Base-by-base conservation (phyloP, 1,284 basidiomycete species). In the Schizophyllum amplum region DNA sequence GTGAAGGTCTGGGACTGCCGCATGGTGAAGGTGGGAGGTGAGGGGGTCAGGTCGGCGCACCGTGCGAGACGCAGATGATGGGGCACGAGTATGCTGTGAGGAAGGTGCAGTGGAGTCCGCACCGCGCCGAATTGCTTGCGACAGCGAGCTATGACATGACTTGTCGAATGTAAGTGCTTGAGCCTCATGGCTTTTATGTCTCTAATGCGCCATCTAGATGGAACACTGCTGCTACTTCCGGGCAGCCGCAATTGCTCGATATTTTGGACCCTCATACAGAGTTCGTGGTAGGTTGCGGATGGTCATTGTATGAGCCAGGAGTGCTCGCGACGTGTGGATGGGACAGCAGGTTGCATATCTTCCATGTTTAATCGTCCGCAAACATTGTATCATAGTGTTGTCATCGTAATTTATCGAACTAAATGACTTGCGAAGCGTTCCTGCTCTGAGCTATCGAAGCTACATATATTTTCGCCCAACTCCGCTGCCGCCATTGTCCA, bases 121-220 rank as follows among this genome's bases (percentile, higher is more conserved):
- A 80, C 68, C 73, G 80, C n/a, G 73, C 87, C 1, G 86, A 92
- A 63, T 66, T 94, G 7, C 72, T 98, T 23, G 90, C 91, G 0
- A 90, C 83, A 54, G 90, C 89, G 21, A 88, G 90, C 62, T 99
- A 98, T 71, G 96, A 99, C 69, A 99, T 98, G 96, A 93, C 92
- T 1, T 94, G 90, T 69, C 78, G 92, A 70, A 78, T 95, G 83
- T 98, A 77, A 72, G 88, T 81, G 20, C 13, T 15, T 54, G n/a
- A n/a, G n/a, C n/a, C n/a, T n/a, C n/a, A n/a, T n/a, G 15, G 53
- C 23, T 52, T 21, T 26, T 22, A 24, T 48, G 24, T 9, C 11
- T 7, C 26, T 5, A 33, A 21, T 15, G n/a, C 13, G 11, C 51
- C 33, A 27, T 53, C 17, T 63, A 92, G 84, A 66, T 90, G 84